phyloP scores from a whole-genome alignment of 768 basidiomycete species.

The Rhodotorula babjevae region DNA sequence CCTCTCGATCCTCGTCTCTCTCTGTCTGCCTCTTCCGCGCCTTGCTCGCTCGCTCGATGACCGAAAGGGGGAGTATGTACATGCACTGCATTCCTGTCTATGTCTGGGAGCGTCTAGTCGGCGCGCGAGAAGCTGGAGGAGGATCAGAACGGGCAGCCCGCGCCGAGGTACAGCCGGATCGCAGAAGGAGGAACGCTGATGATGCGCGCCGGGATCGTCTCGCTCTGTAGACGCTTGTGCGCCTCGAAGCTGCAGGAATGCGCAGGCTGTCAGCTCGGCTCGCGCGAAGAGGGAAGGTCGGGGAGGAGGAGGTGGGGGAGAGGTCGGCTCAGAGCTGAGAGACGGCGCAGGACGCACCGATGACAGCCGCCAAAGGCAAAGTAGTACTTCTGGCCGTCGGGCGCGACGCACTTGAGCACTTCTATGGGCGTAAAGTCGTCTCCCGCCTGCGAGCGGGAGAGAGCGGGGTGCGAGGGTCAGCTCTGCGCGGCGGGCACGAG shows the following conservation, averaged over 20 bases:
- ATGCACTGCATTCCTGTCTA: background rate
- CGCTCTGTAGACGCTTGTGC: constrained; percentile 44
- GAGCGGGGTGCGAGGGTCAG: background rate
- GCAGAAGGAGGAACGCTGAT: constrained; percentile 47
- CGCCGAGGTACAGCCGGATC: constrained; percentile 47
- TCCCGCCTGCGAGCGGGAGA: constrained; percentile 42
- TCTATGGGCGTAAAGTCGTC: constrained; percentile 49
- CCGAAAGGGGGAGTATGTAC: too few species aligned
- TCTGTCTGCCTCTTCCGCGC: background rate
- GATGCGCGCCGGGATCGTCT: constrained; percentile 46
- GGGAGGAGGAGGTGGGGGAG: too few species aligned
- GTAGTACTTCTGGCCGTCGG: constrained; percentile 44
- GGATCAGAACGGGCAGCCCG: constrained; percentile 45
- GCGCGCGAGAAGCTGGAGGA: background rate
- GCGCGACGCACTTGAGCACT: constrained; percentile 43
- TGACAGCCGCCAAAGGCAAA: constrained; percentile 49
- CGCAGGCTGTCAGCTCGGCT: background rate
- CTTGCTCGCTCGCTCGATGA: background rate
- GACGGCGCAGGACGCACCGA: constrained; percentile 30
- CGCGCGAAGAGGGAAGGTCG: too few species aligned
- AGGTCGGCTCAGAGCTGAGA: too few species aligned
- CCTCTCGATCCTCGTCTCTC: too few species aligned
- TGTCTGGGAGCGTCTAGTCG: background rate
- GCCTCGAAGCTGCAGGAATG: constrained; percentile 44
- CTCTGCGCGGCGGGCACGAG: too few species aligned